These are phyloP conservation scores for Penicillium psychrosexuale DNA, from an alignment of 2,329 filamentous ascomycete genomes.

Conservation along the genomic window DNA sequence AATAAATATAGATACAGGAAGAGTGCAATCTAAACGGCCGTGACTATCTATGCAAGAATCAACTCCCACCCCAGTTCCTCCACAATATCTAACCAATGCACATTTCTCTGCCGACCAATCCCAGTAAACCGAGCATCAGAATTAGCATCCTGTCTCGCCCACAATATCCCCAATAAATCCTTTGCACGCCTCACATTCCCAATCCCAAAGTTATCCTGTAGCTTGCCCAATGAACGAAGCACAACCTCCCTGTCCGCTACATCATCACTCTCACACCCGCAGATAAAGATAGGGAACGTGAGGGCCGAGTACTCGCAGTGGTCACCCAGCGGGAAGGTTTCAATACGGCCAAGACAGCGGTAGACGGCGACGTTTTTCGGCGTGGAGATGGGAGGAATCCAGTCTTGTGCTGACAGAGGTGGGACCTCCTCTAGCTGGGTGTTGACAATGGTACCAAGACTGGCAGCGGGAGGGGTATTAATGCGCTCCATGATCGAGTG, in stretches of 20 bases:
- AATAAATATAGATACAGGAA: background rate
- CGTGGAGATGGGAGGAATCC: conserved; percentile 22
- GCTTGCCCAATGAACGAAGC: conserved; percentile 23
- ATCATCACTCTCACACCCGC: conserved; percentile 31
- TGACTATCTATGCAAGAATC: conserved; percentile 27
- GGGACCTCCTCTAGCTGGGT: background rate
- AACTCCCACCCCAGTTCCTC: conserved; percentile 34
- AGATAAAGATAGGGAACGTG: conserved; percentile 39
- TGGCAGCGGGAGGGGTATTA: background rate
- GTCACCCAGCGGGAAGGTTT: conserved; percentile 28
- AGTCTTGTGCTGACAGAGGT: background rate
- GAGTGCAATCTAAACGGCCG: background rate
- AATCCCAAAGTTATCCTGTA: conserved; percentile 37
- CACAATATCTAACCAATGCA: conserved; percentile 34
- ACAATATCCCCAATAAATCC: conserved; percentile 30
- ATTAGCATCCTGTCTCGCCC: conserved; percentile 22
- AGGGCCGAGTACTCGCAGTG: conserved; percentile 39
- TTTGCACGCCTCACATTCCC: conserved; percentile 35
- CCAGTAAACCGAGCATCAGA: background rate
- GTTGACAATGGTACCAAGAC: background rate
- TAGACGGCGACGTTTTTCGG: conserved; percentile 30
- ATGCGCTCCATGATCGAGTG: conserved; percentile 37
- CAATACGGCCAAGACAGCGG: conserved; percentile 27
- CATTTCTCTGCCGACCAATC: background rate
- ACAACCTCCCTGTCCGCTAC: conserved; percentile 25